Evolutionary conservation across 2,329 filamentous ascomycete genomes (phyloP).

Genomic region (Thielaviopsis musarum): DNA sequence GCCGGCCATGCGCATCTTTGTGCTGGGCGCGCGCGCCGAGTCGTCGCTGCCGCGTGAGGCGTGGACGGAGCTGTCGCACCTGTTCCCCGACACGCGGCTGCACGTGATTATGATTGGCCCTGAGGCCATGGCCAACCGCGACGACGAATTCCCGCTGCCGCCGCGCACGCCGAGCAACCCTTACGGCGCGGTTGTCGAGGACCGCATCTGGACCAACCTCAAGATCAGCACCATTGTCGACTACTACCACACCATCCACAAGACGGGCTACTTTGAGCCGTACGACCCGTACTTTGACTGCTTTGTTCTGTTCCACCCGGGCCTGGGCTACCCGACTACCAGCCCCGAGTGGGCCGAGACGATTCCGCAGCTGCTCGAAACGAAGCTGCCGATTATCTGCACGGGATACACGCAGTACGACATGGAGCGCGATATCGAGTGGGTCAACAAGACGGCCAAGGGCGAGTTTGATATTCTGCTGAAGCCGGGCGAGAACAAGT

Average conservation of each 20-base stretch:
- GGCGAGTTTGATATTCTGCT: conserved; percentile 88
- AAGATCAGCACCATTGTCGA: conserved; percentile 98
- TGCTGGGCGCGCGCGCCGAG: conserved; percentile 90
- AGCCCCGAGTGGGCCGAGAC: conserved; percentile 91
- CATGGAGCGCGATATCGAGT: conserved; percentile 81
- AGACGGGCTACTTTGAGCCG: conserved; percentile 76
- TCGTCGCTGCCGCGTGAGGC: conserved; percentile 86
- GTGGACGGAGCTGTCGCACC: conserved; percentile 84
- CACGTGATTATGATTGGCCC: conserved; percentile 91
- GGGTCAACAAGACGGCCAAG: conserved; percentile 68
- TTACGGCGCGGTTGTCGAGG: conserved; percentile 86
- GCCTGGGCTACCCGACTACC: conserved; percentile 82
- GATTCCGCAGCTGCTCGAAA: conserved; percentile 76
- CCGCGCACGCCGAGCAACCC: conserved; percentile 72
- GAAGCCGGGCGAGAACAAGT: conserved; percentile 83
- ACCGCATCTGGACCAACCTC: conserved; percentile 71
- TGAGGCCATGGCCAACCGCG: conserved; percentile 87
- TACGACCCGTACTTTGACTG: conserved; percentile 98
- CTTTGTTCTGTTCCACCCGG: conserved; percentile 93
- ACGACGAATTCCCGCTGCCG: conserved; percentile 82
- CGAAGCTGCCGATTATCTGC: conserved; percentile 84
- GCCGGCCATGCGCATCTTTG: conserved; percentile 79
- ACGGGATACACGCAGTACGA: conserved; percentile 95
- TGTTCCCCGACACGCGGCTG: conserved; percentile 84
- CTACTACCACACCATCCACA: conserved; percentile 93